Evolutionary conservation across 169 alveolate genomes (phyloP), one percentile per base, ranked within the genome.

Genomic region (Plasmodium gaboni): DNA sequence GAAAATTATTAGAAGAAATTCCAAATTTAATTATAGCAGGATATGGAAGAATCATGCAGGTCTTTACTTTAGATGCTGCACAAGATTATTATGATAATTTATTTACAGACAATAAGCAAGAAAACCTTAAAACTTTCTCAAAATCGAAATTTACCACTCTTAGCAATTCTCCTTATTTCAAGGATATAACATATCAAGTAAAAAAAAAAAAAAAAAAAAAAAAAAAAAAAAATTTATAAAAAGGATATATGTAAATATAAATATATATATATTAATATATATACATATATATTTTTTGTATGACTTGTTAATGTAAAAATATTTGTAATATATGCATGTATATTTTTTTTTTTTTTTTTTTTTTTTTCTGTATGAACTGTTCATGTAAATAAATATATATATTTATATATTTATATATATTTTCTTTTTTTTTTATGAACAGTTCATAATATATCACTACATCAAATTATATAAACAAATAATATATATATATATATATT

Each of bases 21-120:
- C 94, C 94, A 2, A 88, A 92, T 57, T 51, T 92, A 48, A 74
- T 92, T n/a, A 88, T 88, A 50, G 73, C 76, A 46, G 94, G 94
- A 12, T 74, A 80, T 38, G 93, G 94, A 55, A 92, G 94, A 68
- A 85, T 55, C 17, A 92, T 92, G 92, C 93, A 92, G 19, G 92
- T 92, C 5, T 74, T 92, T 17, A 88, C 94, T 4, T 53, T 87
- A 63, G 93, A 87, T 53, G 70, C 85, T 5, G 93, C 94, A 26
- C 87, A 73, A 83, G 73, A 88, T 22, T 64, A 68, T 64, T 92
- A 46, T 68, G 91, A 80, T 61, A 80, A 80, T 68, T 38, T 80
- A n/a, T 80, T 42, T 80, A 28, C 91, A 13, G 91, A 80, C 19
- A 53, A 10, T 15, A 44, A 80, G 22, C 73, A 17, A 12, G 38